phyloP scores from a whole-genome alignment of 805 yeast species.

The Candida piceae region DNA sequence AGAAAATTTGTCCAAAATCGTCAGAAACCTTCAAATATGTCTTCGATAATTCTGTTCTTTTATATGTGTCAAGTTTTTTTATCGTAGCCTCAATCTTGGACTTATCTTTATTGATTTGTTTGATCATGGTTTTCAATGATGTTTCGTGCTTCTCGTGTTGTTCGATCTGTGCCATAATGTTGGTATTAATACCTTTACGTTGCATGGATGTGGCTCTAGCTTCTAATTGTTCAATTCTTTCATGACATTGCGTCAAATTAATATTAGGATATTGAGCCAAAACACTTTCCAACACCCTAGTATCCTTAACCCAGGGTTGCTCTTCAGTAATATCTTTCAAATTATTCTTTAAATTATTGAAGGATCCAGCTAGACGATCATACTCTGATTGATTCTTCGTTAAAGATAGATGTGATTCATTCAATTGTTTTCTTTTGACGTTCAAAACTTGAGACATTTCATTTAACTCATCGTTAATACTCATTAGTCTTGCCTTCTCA shows the following conservation, averaged over 20 bases:
- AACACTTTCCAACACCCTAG: constrained; percentile 48
- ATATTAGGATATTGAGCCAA: constrained; percentile 59
- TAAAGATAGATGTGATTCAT: constrained; percentile 45
- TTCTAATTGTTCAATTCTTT: constrained; percentile 48
- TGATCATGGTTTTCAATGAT: constrained; percentile 71
- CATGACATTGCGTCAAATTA: constrained; percentile 57
- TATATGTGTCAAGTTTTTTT: constrained; percentile 75
- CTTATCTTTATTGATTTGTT: constrained; percentile 84
- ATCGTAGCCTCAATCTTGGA: constrained; percentile 86
- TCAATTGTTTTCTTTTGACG: constrained; percentile 38
- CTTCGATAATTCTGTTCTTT: constrained; percentile 71
- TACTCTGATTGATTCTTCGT: constrained; percentile 52
- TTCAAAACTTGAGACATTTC: constrained; percentile 49
- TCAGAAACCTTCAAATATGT: constrained; percentile 84
- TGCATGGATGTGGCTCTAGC: constrained; percentile 65
- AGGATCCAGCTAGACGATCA: constrained; percentile 30
- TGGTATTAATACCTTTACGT: constrained; percentile 69
- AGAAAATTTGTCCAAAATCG: constrained; percentile 88
- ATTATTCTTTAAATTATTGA: constrained; percentile 27
- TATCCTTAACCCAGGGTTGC: constrained; percentile 72
- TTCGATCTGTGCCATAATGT: constrained; percentile 88
- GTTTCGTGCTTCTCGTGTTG: constrained; percentile 84
- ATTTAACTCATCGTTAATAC: constrained; percentile 70
- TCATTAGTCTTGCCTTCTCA: constrained; percentile 56
- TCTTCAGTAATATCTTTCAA: constrained; percentile 45